Percentiles rank a stretch among this genome's conserved stretches.
Conservation (phyloP, 1,139 yeast genomes). For the Citeromyces hawaiiensis region DNA sequence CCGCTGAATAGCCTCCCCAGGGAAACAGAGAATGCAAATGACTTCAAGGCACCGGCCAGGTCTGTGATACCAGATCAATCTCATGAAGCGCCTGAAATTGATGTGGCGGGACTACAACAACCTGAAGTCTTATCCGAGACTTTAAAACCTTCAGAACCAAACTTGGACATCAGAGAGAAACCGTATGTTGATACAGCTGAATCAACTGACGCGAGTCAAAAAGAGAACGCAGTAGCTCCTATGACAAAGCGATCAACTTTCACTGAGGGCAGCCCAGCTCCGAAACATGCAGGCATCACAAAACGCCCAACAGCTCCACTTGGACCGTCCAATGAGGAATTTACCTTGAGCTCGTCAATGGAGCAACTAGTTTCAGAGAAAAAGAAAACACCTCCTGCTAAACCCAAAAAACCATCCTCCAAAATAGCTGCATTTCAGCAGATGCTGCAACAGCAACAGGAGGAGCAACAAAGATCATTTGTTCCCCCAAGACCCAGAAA, state of each 20-base stretch:
- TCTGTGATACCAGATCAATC: background rate
- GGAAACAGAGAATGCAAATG: background rate
- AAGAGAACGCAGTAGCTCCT: background rate
- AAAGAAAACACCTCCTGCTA: conserved; percentile 43
- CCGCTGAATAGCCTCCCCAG: background rate
- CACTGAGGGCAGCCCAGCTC: background rate
- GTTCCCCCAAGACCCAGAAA: conserved; percentile 7
- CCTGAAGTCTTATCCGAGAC: background rate
- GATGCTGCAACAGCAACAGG: conserved; percentile 39
- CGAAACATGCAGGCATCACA: background rate
- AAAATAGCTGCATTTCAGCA: conserved; percentile 73
- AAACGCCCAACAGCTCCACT: background rate
- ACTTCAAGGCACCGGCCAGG: background rate
- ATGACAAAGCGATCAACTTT: background rate
- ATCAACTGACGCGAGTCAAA: background rate
- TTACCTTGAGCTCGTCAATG: background rate
- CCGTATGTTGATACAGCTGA: background rate
- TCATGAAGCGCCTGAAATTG: background rate
- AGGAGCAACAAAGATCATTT: conserved; percentile 12
- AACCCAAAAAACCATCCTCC: conserved; percentile 65
- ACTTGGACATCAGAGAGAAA: background rate
- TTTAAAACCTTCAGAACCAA: background rate
- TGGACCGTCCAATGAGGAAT: background rate
- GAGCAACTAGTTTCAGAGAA: conserved; percentile 1
- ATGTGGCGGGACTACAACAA: background rate